Conservation (phyloP, 768 basidiomycete genomes). For the Tricholomella constricta region DNA sequence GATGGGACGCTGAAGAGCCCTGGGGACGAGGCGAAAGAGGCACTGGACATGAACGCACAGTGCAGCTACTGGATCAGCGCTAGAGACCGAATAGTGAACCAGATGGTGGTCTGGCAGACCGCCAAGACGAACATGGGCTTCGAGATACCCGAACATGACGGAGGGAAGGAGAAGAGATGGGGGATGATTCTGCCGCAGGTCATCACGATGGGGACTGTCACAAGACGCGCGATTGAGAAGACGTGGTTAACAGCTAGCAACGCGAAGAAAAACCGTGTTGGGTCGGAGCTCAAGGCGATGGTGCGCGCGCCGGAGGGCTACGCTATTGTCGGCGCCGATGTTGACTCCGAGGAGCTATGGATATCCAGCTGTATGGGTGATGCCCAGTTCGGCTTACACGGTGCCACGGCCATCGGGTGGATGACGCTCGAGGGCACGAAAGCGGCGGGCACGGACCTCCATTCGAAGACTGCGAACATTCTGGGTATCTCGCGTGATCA, state of each 20-base stretch:
- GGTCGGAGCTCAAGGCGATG: constrained; percentile 98
- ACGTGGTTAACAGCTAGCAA: constrained; percentile 99
- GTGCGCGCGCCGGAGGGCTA: constrained; percentile 92
- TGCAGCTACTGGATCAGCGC: constrained; percentile 99
- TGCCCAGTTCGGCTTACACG: constrained; percentile 95
- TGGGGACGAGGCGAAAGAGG: constrained; percentile 77
- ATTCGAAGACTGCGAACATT: constrained; percentile 94
- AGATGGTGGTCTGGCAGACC: constrained; percentile 88
- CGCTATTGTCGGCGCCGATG: constrained; percentile 95
- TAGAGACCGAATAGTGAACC: constrained; percentile 86
- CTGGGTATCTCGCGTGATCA: constrained; percentile 91
- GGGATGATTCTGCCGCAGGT: constrained; percentile 96
- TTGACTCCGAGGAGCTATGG: constrained; percentile 99
- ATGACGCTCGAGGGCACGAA: constrained; percentile 99
- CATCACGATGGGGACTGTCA: constrained; percentile 98
- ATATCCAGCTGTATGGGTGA: constrained; percentile 99
- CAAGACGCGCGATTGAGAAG: constrained; percentile 94
- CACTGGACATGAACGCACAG: constrained; percentile 88
- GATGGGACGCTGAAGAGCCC: constrained; percentile 87
- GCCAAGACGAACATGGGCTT: constrained; percentile 56
- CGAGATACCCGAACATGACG: constrained; percentile 13
- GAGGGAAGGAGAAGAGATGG: constrained; percentile 50
- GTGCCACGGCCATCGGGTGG: constrained; percentile 97
- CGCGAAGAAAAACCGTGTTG: constrained; percentile 96
- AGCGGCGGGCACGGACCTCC: constrained; percentile 89